Percentiles rank a stretch among this genome's conserved stretches.
phyloP scores from a whole-genome alignment of 306 rosid species.

The Inga leiocalycina region DNA sequence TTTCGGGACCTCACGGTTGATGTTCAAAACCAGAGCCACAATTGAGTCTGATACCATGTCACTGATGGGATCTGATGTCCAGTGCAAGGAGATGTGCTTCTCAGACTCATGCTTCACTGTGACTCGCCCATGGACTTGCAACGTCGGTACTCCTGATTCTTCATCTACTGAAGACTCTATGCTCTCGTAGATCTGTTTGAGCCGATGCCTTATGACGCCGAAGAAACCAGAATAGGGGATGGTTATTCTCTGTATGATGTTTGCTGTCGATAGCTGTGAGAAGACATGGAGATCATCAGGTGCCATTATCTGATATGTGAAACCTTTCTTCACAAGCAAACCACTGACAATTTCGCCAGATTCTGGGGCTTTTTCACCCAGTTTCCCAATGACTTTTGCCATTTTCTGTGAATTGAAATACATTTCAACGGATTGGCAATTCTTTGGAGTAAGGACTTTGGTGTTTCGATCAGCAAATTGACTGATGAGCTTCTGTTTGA shows the following conservation, averaged over 20 bases:
- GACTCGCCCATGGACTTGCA: conserved; percentile 77
- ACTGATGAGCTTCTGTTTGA: conserved; percentile 80
- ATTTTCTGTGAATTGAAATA: conserved; percentile 89
- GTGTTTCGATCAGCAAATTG: conserved; percentile 87
- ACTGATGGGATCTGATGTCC: conserved; percentile 86
- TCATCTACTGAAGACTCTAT: conserved; percentile 80
- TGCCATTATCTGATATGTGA: conserved; percentile 94
- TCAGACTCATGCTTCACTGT: conserved; percentile 84
- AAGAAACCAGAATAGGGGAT: conserved; percentile 80
- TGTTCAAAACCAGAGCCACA: conserved; percentile 76
- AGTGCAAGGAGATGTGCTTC: conserved; percentile 82
- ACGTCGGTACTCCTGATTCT: conserved; percentile 70
- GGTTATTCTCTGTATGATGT: conserved; percentile 78
- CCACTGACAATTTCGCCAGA: conserved; percentile 77
- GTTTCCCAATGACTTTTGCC: conserved; percentile 90
- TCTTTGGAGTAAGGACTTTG: conserved; percentile 85
- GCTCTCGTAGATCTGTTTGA: conserved; percentile 74
- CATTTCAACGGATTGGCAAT: conserved; percentile 94
- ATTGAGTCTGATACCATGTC: conserved; percentile 92
- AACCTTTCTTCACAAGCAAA: conserved; percentile 85
- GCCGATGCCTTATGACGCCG: conserved; percentile 62
- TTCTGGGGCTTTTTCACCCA: conserved; percentile 79
- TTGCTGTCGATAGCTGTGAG: conserved; percentile 84
- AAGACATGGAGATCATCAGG: conserved; percentile 92
- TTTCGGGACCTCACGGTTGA: conserved; percentile 51